A percentile compares a stretch with the other conserved stretches of the same genome.
Evolutionary conservation across 2,329 filamentous ascomycete genomes (phyloP).

Genomic region (Pyrenochaeta sp.): DNA sequence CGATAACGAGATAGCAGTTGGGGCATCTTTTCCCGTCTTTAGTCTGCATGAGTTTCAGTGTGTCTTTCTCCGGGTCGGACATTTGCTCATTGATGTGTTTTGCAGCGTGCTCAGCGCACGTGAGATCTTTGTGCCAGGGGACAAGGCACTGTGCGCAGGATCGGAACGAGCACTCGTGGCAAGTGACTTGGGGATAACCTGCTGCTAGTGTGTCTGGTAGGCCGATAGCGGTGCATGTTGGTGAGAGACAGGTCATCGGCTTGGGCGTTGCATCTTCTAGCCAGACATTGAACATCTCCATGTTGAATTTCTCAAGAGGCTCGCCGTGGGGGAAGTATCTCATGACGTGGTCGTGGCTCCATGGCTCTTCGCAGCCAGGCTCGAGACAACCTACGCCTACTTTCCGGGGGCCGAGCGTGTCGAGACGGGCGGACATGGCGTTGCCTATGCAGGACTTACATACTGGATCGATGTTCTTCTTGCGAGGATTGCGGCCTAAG

Average conservation of each 20-base stretch:
- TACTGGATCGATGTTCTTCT: constrained; percentile 32
- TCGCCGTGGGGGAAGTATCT: constrained; percentile 26
- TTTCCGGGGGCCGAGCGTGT: constrained; percentile 29
- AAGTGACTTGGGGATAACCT: constrained; percentile 39
- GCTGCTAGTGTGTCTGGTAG: constrained; percentile 22
- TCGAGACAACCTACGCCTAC: constrained; percentile 34
- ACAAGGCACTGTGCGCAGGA: constrained; percentile 32
- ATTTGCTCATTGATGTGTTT: constrained; percentile 28
- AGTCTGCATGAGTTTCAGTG: constrained; percentile 31
- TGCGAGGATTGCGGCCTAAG: constrained; percentile 28
- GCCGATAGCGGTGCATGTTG: constrained; percentile 21
- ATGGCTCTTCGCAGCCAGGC: constrained; percentile 27
- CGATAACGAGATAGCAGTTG: constrained; percentile 41
- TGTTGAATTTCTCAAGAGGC: constrained; percentile 33
- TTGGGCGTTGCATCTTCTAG: constrained; percentile 13
- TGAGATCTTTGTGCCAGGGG: constrained; percentile 34
- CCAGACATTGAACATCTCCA: constrained; percentile 35
- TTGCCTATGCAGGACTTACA: constrained; percentile 38
- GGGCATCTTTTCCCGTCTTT: constrained; percentile 40
- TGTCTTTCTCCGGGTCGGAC: constrained; percentile 30
- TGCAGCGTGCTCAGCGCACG: constrained; percentile 33
- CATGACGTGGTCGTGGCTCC: constrained; percentile 28
- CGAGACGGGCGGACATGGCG: constrained; percentile 30
- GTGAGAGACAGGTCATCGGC: constrained; percentile 25
- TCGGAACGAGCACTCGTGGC: constrained; percentile 26